A percentile compares a stretch with the other conserved stretches of the same genome.
Conservation (phyloP, 768 basidiomycete genomes). For the Kockovaella imperatae region DNA sequence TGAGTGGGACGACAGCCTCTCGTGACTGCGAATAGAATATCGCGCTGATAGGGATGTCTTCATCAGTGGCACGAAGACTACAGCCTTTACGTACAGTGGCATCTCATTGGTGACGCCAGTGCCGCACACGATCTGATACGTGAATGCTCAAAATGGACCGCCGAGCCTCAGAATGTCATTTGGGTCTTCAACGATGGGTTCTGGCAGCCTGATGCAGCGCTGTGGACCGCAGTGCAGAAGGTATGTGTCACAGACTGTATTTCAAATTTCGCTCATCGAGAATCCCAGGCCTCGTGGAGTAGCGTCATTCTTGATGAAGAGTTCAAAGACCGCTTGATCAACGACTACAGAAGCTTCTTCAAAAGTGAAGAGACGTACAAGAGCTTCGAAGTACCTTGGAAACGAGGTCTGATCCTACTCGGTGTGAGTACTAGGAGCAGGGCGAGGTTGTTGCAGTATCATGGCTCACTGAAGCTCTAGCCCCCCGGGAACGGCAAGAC, state of each 20-base stretch:
- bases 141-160: conserved; percentile 6
- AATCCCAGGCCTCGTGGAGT: conserved; percentile 31
- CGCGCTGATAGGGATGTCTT: too few relatives aligned
- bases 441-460: background rate
- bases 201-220: conserved; percentile 58
- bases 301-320: conserved; percentile 40
- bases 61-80: conserved; percentile 16
- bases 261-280: background rate
- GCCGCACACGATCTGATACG: conserved; percentile 22
- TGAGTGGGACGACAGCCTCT: conserved; percentile 4
- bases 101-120: conserved; percentile 13
- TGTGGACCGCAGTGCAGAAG: too few relatives aligned
- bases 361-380: conserved; percentile 63
- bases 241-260: too few relatives aligned
- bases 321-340: conserved; percentile 61
- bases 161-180: conserved; percentile 39
- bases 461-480: too few relatives aligned
- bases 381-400: conserved; percentile 72
- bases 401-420: conserved; percentile 75
- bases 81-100: conserved; percentile 17
- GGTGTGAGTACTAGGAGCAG: conserved; percentile 51
- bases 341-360: conserved; percentile 74
- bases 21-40: background rate
- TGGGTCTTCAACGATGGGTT: conserved; percentile 67
- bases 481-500: conserved; percentile 59